phyloP scores from a whole-genome alignment of 2,329 filamentous ascomycete species.

The Emmonsia crescens region DNA sequence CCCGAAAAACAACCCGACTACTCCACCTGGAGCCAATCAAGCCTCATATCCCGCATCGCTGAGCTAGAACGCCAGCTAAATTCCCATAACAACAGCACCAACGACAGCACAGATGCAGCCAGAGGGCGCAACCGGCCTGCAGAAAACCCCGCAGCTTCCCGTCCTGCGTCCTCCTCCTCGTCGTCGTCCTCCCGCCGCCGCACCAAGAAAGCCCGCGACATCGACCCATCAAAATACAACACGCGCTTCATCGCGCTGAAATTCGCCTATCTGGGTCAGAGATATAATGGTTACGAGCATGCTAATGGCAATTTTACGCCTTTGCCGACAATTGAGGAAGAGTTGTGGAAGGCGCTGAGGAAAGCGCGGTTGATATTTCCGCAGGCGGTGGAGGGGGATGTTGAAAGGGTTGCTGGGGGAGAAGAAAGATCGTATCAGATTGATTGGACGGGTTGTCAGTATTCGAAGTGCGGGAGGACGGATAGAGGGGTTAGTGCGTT shows the following conservation, averaged over 20 bases:
- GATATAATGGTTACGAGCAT: constrained; percentile 90
- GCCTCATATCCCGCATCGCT: constrained; percentile 57
- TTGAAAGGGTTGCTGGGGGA: constrained; percentile 23
- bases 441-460: constrained; percentile 75
- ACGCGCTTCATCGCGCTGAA: constrained; percentile 84
- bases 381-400: constrained; percentile 37
- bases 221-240: constrained; percentile 71
- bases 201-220: constrained; percentile 41
- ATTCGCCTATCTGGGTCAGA: constrained; percentile 82
- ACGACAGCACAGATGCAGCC: constrained; percentile 9
- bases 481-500: constrained; percentile 93
- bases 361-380: constrained; percentile 75
- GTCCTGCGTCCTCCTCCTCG: neutral
- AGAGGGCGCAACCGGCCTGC: neutral
- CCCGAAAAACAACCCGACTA: constrained; percentile 37
- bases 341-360: constrained; percentile 80
- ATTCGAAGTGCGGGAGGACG: constrained; percentile 90
- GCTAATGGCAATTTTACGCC: constrained; percentile 58
- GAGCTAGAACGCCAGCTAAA: constrained; percentile 57
- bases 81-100: constrained; percentile 20
- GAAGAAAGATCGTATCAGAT: constrained; percentile 34
- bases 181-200: constrained; percentile 21
- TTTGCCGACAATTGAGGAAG: constrained; percentile 78
- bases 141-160: neutral
- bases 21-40: constrained; percentile 55